These are phyloP conservation scores for Penicillium oxalicum DNA, from an alignment of 2,329 filamentous ascomycete species.

Conservation along the genomic window DNA sequence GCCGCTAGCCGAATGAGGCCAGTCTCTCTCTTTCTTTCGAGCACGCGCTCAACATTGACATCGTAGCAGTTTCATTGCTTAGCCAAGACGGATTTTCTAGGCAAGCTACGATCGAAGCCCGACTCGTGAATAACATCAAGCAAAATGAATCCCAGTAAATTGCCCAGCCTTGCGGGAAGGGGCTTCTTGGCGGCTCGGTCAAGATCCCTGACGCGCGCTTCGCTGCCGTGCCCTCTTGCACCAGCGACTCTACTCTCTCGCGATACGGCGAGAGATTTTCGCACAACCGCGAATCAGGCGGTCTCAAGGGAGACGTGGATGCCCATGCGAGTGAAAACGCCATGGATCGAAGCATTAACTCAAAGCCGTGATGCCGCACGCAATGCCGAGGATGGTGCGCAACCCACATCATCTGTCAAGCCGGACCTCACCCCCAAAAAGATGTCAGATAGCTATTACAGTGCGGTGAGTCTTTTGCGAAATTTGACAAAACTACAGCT, in stretches of 20 bases:
- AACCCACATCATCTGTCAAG: constrained; percentile 30
- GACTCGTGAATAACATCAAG: background rate
- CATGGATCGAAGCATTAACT: constrained; percentile 61
- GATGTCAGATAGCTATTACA: constrained; percentile 67
- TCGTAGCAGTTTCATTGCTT: background rate
- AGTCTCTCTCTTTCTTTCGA: constrained; percentile 2
- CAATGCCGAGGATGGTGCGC: constrained; percentile 14
- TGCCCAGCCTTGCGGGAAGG: constrained; percentile 19
- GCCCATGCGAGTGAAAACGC: constrained; percentile 56
- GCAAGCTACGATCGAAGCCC: no score
- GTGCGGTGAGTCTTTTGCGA: constrained; percentile 47
- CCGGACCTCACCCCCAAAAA: constrained; percentile 59
- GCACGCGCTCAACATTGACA: constrained; percentile 11
- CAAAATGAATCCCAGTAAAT: background rate
- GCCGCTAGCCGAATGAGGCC: constrained; percentile 17
- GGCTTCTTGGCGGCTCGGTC: constrained; percentile 16
- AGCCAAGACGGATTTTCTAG: no score
- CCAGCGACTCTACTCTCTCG: constrained; percentile 8
- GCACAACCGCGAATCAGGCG: constrained; percentile 22
- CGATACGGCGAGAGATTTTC: constrained; percentile 20
- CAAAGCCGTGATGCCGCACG: constrained; percentile 44
- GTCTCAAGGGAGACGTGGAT: constrained; percentile 40
- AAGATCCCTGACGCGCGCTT: constrained; percentile 12
- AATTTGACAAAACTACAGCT: background rate
- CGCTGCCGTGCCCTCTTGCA: constrained; percentile 11